Base-by-base conservation (phyloP, 345 rosid genomes). In the Gossypium sturtianum region DNA sequence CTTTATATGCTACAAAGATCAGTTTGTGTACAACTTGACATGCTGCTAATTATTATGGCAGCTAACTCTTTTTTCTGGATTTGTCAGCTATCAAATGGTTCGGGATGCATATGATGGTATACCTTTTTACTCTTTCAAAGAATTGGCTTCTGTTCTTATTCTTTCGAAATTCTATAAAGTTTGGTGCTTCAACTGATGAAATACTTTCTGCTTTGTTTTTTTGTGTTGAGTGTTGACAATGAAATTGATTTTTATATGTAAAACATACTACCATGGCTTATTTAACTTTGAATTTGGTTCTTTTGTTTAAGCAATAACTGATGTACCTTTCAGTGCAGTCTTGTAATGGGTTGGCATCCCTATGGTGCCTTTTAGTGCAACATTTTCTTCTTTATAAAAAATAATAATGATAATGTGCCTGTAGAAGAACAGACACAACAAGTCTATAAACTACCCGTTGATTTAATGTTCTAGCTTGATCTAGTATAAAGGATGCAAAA, bases 41-140 rank as follows among this genome's bases (percentile, higher is more conserved):
- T 75, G 78, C 54, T 71, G 76, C 67, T 69, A 12, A 71, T 66
- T 78, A 51, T 85, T 70, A 75, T 80, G 86, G 89, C 97, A 90
- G 98, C 91, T 93, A 81, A 96, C 98, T 74, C 84, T 93, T 83
- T 95, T 96, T 87, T 96, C 98, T 60, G 99, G 98, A 75, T 93
- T 96, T 85, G 98, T 91, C 73, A 93, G 91, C 94, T 96, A 91
- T 86, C 98, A 89, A 81, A 93, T 96, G 98, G 99, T 96, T 78
- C 88, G 92, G 83, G 97, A 96, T 79, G 98, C 99, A 80, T 93
- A 91, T 79, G 92, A 87, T 83, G 99, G 99, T 96, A 76, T 23
- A 22, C 75, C 49, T 63, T 77, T 77, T 49, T 63, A 61, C 25
- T 17, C 53, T 65, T 72, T 61, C 66, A 47, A 62, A 74, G 38